A percentile compares a stretch with the other conserved stretches of the same genome.
These are phyloP conservation scores for Adenanthera pavonina DNA, from an alignment of 306 rosid species.

Conservation along the genomic window DNA sequence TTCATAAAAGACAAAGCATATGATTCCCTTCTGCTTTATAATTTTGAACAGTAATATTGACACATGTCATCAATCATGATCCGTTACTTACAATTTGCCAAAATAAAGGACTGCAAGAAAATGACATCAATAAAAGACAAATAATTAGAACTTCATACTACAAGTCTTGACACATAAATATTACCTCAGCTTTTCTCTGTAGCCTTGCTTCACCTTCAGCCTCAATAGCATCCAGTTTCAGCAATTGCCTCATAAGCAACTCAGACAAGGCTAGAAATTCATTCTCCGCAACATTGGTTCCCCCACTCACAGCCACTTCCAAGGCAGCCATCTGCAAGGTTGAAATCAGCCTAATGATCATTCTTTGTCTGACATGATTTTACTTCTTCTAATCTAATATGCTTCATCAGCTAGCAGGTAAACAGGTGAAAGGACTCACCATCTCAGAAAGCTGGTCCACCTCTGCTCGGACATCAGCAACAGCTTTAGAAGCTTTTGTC, in stretches of 20 bases:
- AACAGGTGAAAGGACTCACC: slow-evolving; percentile 48
- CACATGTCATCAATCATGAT: neutral
- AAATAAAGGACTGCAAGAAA: slow-evolving; percentile 8
- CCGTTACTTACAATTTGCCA: neutral
- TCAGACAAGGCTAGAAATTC: slow-evolving; percentile 69
- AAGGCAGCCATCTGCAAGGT: slow-evolving; percentile 65
- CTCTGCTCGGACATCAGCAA: slow-evolving; percentile 69
- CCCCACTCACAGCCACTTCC: slow-evolving; percentile 67
- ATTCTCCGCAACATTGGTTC: slow-evolving; percentile 73
- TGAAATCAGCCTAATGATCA: slow-evolving; percentile 32
- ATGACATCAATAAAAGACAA: slow-evolving; percentile 26
- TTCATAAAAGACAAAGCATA: neutral
- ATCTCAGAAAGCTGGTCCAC: slow-evolving; percentile 80
- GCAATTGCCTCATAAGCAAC: slow-evolving; percentile 85
- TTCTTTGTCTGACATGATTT: neutral
- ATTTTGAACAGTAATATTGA: neutral
- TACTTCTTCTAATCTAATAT: neutral
- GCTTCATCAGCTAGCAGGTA: neutral
- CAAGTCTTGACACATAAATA: slow-evolving; percentile 3
- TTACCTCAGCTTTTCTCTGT: slow-evolving; percentile 91
- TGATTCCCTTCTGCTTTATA: neutral
- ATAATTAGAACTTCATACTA: slow-evolving; percentile 11
- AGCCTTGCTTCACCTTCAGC: slow-evolving; percentile 86
- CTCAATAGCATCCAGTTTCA: slow-evolving; percentile 79
- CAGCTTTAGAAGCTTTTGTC: slow-evolving; percentile 58